Conservation (phyloP, 345 rosid genomes). For the Sapria himalayana region DNA sequence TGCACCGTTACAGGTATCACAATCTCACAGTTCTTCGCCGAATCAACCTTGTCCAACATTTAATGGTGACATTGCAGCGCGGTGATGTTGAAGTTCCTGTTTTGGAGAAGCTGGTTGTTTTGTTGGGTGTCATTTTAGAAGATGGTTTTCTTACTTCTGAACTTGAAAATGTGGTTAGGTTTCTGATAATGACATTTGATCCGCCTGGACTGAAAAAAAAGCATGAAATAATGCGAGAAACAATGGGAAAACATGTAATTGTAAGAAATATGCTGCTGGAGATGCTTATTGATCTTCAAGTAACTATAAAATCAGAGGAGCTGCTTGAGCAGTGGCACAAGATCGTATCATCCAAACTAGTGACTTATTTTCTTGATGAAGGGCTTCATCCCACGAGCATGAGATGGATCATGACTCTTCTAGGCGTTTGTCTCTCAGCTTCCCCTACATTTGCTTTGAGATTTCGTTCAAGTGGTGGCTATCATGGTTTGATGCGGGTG, state of each 20-base stretch:
- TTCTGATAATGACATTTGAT: constrained; percentile 95
- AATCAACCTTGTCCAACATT: constrained; percentile 90
- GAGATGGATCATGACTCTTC: constrained; percentile 99
- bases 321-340: constrained; percentile 98
- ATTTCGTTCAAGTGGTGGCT: constrained; percentile 89
- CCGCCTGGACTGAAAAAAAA: constrained; percentile 73
- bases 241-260: constrained; percentile 94
- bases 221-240: constrained; percentile 51
- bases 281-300: constrained; percentile 98
- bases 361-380: constrained; percentile 95
- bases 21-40: constrained; percentile 85
- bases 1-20: constrained; percentile 99
- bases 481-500: constrained; percentile 69
- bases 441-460: constrained; percentile 85
- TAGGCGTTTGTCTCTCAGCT: constrained; percentile 81
- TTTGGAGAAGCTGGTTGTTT: constrained; percentile 82
- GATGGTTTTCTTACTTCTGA: constrained; percentile 93
- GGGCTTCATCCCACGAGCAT: constrained; percentile 98
- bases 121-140: constrained; percentile 95
- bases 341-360: constrained; percentile 88
- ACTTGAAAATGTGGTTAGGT: constrained; percentile 86
- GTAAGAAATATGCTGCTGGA: constrained; percentile 97
- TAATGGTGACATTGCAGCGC: constrained; percentile 85
- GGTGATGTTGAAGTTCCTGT: constrained; percentile 98
- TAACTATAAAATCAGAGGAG: constrained; percentile 83